These are phyloP conservation scores for Rutidosis leptorrhynchoides DNA, from an alignment of 129 eudicot species.

Conservation along the genomic window DNA sequence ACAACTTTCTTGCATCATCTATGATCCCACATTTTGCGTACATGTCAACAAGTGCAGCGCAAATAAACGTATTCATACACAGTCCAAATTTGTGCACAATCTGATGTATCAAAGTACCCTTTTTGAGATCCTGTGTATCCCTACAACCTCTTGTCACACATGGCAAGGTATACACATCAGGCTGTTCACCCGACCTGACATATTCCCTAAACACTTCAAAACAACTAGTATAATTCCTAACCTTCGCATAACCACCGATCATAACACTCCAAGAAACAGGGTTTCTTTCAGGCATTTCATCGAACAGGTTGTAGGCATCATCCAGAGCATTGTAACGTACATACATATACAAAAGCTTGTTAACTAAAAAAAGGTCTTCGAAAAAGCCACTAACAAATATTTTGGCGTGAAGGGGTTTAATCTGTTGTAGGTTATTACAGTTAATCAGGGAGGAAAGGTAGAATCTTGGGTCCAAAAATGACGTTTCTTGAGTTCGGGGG, in stretches of 20 bases:
- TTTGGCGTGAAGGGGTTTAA: constrained; percentile 41
- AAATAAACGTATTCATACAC: constrained; percentile 32
- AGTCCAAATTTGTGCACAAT: constrained; percentile 45
- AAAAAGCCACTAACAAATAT: constrained; percentile 43
- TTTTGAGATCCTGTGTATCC: constrained; percentile 37
- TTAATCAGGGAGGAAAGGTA: constrained; percentile 37
- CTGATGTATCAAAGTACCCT: constrained; percentile 57
- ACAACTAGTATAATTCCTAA: constrained; percentile 39
- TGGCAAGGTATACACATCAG: constrained; percentile 57
- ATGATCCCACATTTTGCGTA: constrained; percentile 61
- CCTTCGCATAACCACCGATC: constrained; percentile 69
- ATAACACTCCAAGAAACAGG: constrained; percentile 68
- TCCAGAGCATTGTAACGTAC: constrained; percentile 30
- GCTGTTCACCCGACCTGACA: constrained; percentile 44
- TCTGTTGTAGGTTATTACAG: constrained; percentile 39
- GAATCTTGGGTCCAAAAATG: constrained; percentile 35
- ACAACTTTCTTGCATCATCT: constrained; percentile 49
- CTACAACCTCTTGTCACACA: constrained; percentile 52
- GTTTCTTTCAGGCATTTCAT: constrained; percentile 47
- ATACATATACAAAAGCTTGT: constrained; percentile 50
- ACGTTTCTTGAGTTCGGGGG: constrained; percentile 28
- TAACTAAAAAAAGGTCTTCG: constrained; percentile 32
- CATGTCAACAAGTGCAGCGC: constrained; percentile 66
- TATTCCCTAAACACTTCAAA: constrained; percentile 55
- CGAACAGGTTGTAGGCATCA: constrained; percentile 50